A percentile compares a stretch with the other conserved stretches of the same genome.
Conservation (phyloP, 2,329 filamentous ascomycete species). For the Bimuria novae-zelandiae region DNA sequence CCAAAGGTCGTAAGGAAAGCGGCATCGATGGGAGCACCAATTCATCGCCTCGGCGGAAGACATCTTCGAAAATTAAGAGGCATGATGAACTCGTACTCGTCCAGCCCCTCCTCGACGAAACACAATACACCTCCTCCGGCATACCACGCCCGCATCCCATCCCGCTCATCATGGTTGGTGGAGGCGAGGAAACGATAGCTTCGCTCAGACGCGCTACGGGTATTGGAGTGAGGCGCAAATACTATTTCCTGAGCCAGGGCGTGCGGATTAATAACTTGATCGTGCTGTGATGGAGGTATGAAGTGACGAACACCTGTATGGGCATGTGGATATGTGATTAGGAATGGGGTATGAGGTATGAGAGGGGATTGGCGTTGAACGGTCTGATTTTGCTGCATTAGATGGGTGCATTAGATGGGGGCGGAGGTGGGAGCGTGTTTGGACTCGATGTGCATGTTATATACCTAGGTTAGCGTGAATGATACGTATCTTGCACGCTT, state of each 20-base stretch:
- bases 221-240: constrained; percentile 77
- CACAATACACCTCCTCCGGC: constrained; percentile 72
- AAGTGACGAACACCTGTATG: neutral
- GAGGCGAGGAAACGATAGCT: constrained; percentile 68
- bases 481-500: too few species aligned
- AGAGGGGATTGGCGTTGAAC: too few species aligned
- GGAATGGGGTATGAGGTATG: neutral
- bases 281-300: constrained; percentile 54
- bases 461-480: too few species aligned
- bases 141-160: constrained; percentile 73
- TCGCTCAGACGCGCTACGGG: constrained; percentile 66
- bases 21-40: constrained; percentile 5
- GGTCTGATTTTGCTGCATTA: too few species aligned
- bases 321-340: neutral
- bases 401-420: neutral
- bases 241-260: constrained; percentile 80
- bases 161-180: constrained; percentile 79
- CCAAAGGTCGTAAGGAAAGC: constrained; percentile 20
- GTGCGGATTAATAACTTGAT: constrained; percentile 78
- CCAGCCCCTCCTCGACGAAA: constrained; percentile 74
- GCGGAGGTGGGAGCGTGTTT: neutral
- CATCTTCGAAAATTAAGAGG: constrained; percentile 20
- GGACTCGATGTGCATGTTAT: too few species aligned
- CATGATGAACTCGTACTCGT: constrained; percentile 45
- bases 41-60: constrained; percentile 3